These are phyloP conservation scores for Ambrosia artemisiifolia DNA, from an alignment of 129 eudicot genomes.

Conservation along the genomic window DNA sequence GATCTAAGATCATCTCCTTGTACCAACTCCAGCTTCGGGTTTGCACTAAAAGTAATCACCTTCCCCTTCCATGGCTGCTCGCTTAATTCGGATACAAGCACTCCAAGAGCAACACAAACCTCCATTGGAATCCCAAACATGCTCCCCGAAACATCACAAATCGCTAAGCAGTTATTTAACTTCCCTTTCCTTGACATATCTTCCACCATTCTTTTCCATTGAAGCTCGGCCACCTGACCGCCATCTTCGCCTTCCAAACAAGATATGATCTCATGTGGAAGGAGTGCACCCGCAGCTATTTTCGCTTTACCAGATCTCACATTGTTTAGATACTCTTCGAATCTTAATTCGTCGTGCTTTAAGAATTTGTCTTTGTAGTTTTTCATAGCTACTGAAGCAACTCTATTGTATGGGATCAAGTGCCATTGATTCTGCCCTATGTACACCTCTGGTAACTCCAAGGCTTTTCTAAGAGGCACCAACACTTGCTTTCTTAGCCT, in stretches of 20 bases:
- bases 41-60: slow-evolving; percentile 17
- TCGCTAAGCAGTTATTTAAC: slow-evolving; percentile 30
- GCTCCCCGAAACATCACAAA: slow-evolving; percentile 37
- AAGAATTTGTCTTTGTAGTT: slow-evolving; percentile 9
- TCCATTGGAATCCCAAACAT: slow-evolving; percentile 27
- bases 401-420: slow-evolving; percentile 16
- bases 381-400: slow-evolving; percentile 20
- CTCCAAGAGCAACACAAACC: slow-evolving; percentile 31
- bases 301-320: slow-evolving; percentile 11
- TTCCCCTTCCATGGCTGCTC: slow-evolving; percentile 37
- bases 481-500: slow-evolving; percentile 7
- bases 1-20: slow-evolving; percentile 30
- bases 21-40: slow-evolving; percentile 10
- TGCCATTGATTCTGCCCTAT: slow-evolving; percentile 18
- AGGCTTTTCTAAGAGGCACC: slow-evolving; percentile 18
- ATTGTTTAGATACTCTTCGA: slow-evolving; percentile 3
- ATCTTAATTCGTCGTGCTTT: slow-evolving; percentile 5
- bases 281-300: slow-evolving; percentile 8
- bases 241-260: slow-evolving; percentile 18
- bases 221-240: slow-evolving; percentile 27
- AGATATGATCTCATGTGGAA: slow-evolving; percentile 21
- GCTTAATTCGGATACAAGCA: slow-evolving; percentile 30
- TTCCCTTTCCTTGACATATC: slow-evolving; percentile 15
- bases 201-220: slow-evolving; percentile 25
- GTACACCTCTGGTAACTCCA: slow-evolving; percentile 20